Evolutionary conservation across 192 early-diverging fungal species (phyloP).

Genomic region (Radiomyces spectabilis): DNA sequence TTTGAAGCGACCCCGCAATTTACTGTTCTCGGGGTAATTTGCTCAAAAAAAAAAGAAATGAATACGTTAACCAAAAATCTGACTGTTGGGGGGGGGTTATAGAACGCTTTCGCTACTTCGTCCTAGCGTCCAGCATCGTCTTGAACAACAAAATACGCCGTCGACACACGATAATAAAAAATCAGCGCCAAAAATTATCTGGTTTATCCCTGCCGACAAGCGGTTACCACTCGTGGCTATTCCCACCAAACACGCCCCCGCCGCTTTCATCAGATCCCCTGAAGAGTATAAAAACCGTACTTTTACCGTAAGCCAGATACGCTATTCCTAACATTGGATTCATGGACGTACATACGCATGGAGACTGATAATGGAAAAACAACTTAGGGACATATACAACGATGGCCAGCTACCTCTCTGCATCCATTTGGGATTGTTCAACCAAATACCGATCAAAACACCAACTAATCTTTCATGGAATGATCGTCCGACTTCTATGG

Average conservation of each 20-base stretch:
- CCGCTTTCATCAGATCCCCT: slow-evolving; percentile 37
- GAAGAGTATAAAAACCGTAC: slow-evolving; percentile 29
- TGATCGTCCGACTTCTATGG: too few relatives aligned
- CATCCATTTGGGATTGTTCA: slow-evolving; percentile 79
- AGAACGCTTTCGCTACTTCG: slow-evolving; percentile 32
- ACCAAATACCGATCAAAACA: too few relatives aligned
- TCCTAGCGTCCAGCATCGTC: neutral
- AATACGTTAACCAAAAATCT: neutral
- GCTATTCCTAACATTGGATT: too few relatives aligned
- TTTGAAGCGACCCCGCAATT: slow-evolving; percentile 27
- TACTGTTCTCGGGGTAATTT: slow-evolving; percentile 38
- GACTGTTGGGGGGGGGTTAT: too few relatives aligned
- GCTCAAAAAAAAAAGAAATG: neutral
- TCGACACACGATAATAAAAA: too few relatives aligned
- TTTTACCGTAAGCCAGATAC: too few relatives aligned
- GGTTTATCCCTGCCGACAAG: slow-evolving; percentile 74
- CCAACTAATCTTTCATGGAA: too few relatives aligned
- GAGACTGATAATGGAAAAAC: neutral
- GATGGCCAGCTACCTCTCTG: slow-evolving; percentile 55
- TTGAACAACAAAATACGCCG: too few relatives aligned
- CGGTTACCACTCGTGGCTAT: slow-evolving; percentile 60
- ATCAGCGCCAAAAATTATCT: slow-evolving; percentile 22
- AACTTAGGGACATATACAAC: slow-evolving; percentile 42
- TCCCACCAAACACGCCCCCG: too few relatives aligned
- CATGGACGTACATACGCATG: slow-evolving; percentile 21